These are phyloP conservation scores for Acrocalymma vagum DNA, from an alignment of 2,329 filamentous ascomycete species.

Conservation along the genomic window DNA sequence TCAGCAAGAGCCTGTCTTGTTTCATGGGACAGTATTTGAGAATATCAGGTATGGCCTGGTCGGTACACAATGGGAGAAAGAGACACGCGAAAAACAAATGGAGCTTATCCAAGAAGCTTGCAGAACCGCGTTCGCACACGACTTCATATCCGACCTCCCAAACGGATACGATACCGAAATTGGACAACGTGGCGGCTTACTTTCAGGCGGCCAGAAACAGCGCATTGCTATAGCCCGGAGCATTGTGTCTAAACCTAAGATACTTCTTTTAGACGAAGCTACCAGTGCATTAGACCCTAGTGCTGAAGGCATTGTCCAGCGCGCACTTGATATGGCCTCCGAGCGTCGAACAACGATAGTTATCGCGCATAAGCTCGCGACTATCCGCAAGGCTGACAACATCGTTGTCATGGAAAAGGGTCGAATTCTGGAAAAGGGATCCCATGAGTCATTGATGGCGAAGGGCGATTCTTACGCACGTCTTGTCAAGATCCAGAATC, in stretches of 20 bases:
- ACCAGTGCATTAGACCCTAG: constrained; percentile 25
- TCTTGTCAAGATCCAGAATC: constrained; percentile 17
- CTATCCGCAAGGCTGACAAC: constrained; percentile 61
- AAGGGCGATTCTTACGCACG: constrained; percentile 32
- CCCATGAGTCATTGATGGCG: constrained; percentile 72
- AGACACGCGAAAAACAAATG: constrained; percentile 31
- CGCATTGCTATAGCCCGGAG: constrained; percentile 70
- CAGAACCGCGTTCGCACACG: no score
- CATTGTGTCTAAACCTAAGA: constrained; percentile 39
- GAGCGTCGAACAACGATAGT: constrained; percentile 89
- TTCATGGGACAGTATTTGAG: constrained; percentile 45
- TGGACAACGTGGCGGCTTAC: constrained; percentile 46
- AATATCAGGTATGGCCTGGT: constrained; percentile 52
- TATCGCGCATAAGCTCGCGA: constrained; percentile 92
- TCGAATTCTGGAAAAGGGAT: constrained; percentile 73
- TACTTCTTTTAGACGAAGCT: constrained; percentile 40
- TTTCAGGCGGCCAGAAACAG: constrained; percentile 68
- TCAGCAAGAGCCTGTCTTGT: constrained; percentile 42
- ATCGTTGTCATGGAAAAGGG: constrained; percentile 79
- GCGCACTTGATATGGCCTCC: constrained; percentile 58
- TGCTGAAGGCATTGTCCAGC: constrained; percentile 68
- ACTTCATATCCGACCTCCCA: constrained; percentile 45
- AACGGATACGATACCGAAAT: constrained; percentile 44
- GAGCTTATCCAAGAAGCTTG: no score
- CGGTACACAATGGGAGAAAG: constrained; percentile 68